These are phyloP conservation scores for Talaromyces ruber DNA, from an alignment of 495 filamentous ascomycete genomes.

Conservation along the genomic window DNA sequence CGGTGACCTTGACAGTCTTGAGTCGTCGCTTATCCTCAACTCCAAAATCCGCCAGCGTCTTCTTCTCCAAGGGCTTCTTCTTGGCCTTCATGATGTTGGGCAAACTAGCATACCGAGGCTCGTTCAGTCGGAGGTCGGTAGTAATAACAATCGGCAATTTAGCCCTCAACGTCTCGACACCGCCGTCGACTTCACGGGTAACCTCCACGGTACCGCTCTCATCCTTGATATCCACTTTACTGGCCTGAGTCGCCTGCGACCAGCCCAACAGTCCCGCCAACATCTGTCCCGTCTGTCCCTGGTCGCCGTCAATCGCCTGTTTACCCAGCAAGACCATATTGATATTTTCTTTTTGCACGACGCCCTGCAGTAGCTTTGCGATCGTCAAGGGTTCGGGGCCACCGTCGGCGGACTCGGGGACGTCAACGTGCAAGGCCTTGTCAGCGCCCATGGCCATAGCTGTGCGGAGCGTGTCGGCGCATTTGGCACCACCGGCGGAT, in stretches of 20 bases:
- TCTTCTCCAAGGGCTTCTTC: constrained; percentile 97
- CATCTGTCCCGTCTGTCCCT: constrained; percentile 97
- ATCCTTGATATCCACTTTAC: constrained; percentile 63
- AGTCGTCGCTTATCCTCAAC: constrained; percentile 64
- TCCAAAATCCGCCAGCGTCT: constrained; percentile 71
- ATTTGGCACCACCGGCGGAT: constrained; percentile 78
- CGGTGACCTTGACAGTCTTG: constrained; percentile 80
- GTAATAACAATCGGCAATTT: constrained; percentile 88
- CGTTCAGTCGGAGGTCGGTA: constrained; percentile 89
- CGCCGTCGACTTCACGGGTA: constrained; percentile 88
- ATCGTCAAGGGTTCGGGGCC: constrained; percentile 82
- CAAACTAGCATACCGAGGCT: constrained; percentile 89
- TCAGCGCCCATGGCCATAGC: constrained; percentile 99
- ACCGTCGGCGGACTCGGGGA: constrained; percentile 41
- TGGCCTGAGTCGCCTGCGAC: constrained; percentile 90
- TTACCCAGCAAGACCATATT: constrained; percentile 93
- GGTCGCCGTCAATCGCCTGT: constrained; percentile 96
- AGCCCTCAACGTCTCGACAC: constrained; percentile 77
- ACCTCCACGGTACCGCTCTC: constrained; percentile 55
- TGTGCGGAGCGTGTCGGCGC: constrained; percentile 78
- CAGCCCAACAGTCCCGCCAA: constrained; percentile 85
- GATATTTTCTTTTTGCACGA: constrained; percentile 71
- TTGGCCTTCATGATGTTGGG: constrained; percentile 99
- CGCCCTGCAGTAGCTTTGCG: constrained; percentile 74
- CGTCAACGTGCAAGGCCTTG: constrained; percentile 75